Evolutionary conservation across 1,284 basidiomycete genomes (phyloP).

Genomic region (Fistulina hepatica): DNA sequence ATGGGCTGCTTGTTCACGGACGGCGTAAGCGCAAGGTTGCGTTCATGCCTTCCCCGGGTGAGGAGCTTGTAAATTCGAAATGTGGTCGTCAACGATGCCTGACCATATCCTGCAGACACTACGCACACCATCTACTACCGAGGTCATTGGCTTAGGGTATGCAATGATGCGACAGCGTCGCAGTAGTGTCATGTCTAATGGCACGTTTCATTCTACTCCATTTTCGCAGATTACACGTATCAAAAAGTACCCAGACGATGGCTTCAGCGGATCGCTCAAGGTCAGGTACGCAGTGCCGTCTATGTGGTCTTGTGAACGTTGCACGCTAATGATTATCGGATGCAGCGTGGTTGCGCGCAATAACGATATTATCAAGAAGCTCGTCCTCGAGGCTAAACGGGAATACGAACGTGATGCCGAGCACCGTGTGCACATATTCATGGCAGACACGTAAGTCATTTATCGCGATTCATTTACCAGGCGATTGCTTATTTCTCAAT

Average conservation of each 20-base stretch:
- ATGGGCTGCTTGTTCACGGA: conserved; percentile 49
- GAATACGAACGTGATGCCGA: conserved; percentile 83
- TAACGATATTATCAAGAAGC: conserved; percentile 74
- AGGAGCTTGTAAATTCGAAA: conserved; percentile 14
- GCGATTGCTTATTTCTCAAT: background rate
- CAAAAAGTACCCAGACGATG: conserved; percentile 62
- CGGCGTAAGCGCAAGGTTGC: conserved; percentile 63
- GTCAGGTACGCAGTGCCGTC: too few relatives aligned
- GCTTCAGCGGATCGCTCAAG: conserved; percentile 57
- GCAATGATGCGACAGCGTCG: too few relatives aligned
- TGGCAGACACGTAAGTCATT: conserved; percentile 67
- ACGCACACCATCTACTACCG: conserved; percentile 80
- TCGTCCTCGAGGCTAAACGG: conserved; percentile 73
- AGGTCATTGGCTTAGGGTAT: conserved; percentile 74
- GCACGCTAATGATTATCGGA: too few relatives aligned
- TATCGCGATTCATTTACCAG: conserved; percentile 7
- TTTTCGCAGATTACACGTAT: conserved; percentile 60
- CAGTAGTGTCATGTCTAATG: conserved; percentile 8
- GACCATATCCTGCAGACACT: conserved; percentile 37
- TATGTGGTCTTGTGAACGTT: too few relatives aligned
- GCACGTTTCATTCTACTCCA: conserved; percentile 9
- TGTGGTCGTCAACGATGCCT: background rate
- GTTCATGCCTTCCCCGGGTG: conserved; percentile 68
- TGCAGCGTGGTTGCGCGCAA: conserved; percentile 71
- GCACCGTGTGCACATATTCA: conserved; percentile 76